Conservation (phyloP, 1,284 basidiomycete genomes). For the Gyrodon tennesseensis region DNA sequence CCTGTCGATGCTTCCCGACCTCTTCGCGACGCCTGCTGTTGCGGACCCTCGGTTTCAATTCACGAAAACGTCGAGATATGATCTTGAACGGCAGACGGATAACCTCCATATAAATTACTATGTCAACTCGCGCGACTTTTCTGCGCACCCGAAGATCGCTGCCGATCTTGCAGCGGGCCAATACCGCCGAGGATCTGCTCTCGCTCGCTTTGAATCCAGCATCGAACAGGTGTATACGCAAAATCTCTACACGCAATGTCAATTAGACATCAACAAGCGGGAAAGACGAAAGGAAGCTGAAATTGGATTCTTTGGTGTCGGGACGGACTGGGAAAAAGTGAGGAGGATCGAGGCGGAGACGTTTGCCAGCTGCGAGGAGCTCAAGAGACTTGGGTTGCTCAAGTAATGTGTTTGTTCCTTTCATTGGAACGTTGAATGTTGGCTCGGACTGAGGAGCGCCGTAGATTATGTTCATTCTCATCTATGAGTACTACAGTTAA, state of each 20-base stretch:
- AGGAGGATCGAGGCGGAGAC: constrained; percentile 63
- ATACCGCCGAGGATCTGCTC: constrained; percentile 42
- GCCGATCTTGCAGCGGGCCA: constrained; percentile 62
- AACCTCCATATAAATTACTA: constrained; percentile 78
- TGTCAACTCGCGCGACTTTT: constrained; percentile 80
- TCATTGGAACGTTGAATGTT: constrained; percentile 18
- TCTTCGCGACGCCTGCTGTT: constrained; percentile 65
- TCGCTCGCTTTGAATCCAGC: constrained; percentile 60
- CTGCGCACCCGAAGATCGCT: constrained; percentile 73
- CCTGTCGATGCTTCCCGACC: constrained; percentile 76
- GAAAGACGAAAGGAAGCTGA: constrained; percentile 70
- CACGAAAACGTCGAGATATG: constrained; percentile 58
- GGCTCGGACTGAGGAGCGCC: constrained; percentile 18
- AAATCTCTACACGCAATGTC: constrained; percentile 70
- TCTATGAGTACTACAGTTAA: constrained; percentile 7
- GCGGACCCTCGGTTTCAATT: constrained; percentile 87
- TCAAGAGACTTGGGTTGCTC: constrained; percentile 59
- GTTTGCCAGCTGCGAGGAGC: constrained; percentile 72
- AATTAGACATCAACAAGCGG: constrained; percentile 61
- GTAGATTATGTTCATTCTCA: constrained; percentile 24
- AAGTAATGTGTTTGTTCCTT: constrained; percentile 38
- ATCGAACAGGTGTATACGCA: constrained; percentile 74
- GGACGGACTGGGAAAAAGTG: constrained; percentile 87
- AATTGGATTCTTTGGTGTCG: constrained; percentile 83
- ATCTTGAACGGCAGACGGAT: constrained; percentile 65